Conservation (phyloP, 164 flowering plant species). For the Nymphaea colorata region DNA sequence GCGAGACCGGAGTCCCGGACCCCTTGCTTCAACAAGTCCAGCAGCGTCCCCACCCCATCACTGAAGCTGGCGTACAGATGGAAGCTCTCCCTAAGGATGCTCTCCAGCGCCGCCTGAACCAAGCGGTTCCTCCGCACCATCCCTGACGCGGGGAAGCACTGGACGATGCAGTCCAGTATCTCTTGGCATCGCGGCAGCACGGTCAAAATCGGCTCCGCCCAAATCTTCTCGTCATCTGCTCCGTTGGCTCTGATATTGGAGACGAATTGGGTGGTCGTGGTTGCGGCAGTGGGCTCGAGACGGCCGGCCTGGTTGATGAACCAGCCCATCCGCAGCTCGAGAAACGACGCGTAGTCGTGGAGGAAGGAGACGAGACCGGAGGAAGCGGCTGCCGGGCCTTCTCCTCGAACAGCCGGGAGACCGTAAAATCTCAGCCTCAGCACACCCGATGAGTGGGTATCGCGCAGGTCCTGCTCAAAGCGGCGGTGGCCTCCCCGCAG, state of each 20-base stretch:
- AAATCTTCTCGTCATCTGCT: conserved; percentile 17
- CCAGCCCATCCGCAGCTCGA: conserved; percentile 38
- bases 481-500: conserved; percentile 48
- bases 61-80: conserved; percentile 44
- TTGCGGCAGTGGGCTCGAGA: conserved; percentile 23
- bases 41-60: conserved; percentile 47
- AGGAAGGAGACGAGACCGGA: conserved; percentile 22
- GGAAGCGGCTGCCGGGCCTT: background rate
- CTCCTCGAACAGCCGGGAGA: background rate
- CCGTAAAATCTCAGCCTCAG: conserved; percentile 20
- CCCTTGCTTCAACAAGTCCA: conserved; percentile 22
- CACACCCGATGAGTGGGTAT: conserved; percentile 22
- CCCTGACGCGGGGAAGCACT: conserved; percentile 24
- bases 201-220: conserved; percentile 26
- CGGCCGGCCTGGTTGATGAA: conserved; percentile 42
- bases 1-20: conserved; percentile 30
- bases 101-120: conserved; percentile 26
- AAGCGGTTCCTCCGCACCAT: background rate
- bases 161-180: conserved; percentile 39
- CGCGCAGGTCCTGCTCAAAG: conserved; percentile 43
- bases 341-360: conserved; percentile 24
- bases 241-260: conserved; percentile 10
- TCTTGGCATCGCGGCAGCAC: conserved; percentile 33
- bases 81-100: conserved; percentile 50
- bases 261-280: conserved; percentile 6